Evolutionary conservation across 2,329 filamentous ascomycete species (phyloP).

Genomic region (Calonectria fujianensis): DNA sequence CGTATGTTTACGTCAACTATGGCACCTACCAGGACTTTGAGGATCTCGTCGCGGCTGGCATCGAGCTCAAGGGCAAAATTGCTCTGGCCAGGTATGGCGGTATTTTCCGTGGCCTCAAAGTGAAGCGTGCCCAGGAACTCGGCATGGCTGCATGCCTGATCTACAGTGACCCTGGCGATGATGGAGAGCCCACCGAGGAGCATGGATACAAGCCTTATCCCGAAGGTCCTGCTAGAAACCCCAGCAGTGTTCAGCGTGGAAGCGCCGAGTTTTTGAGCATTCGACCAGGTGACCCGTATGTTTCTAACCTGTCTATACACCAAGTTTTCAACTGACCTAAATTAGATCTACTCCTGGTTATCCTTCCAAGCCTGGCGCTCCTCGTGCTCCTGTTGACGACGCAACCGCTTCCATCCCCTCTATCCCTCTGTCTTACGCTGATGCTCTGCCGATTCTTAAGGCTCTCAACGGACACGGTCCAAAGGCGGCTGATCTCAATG

Average conservation of each 20-base stretch:
- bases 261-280: conserved; percentile 88
- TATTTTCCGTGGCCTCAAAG: conserved; percentile 92
- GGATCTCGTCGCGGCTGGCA: conserved; percentile 83
- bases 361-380: conserved; percentile 91
- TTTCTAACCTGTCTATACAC: background rate
- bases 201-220: conserved; percentile 89
- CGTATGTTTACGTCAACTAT: conserved; percentile 93
- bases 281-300: conserved; percentile 80
- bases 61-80: conserved; percentile 89
- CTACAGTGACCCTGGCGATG: conserved; percentile 92
- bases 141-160: conserved; percentile 91
- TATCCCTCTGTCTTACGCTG: conserved; percentile 90
- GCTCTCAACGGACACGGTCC: conserved; percentile 93
- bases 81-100: conserved; percentile 89
- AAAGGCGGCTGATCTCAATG: conserved; percentile 82
- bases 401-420: conserved; percentile 91
- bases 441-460: conserved; percentile 91
- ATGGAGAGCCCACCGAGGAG: conserved; percentile 86
- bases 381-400: conserved; percentile 81
- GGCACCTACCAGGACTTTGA: conserved; percentile 91
- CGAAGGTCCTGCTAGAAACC: conserved; percentile 89
- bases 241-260: conserved; percentile 91
- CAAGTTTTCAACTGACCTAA: conserved; percentile 38
- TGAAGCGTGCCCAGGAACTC: conserved; percentile 93
- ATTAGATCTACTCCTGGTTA: conserved; percentile 89